phyloP scores from a whole-genome alignment of 768 basidiomycete genomes.

The Trichaptum fuscoviolaceum region DNA sequence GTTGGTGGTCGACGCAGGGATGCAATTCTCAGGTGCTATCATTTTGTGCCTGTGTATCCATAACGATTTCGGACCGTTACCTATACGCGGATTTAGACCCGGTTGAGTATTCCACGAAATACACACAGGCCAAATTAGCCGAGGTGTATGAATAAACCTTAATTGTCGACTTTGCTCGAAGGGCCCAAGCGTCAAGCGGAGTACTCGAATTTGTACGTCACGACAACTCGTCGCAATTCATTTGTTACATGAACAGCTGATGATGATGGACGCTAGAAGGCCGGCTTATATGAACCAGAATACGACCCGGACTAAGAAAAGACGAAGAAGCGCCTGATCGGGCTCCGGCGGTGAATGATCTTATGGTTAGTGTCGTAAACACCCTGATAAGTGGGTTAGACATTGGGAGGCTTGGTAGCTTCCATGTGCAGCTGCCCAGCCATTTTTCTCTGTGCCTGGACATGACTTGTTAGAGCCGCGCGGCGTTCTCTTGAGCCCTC shows the following conservation, averaged over 20 bases:
- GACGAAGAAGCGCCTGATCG: neutral
- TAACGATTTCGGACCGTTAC: neutral
- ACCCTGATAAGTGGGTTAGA: neutral
- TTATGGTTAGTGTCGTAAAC: neutral
- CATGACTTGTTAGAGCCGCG: neutral
- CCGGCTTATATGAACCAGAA: neutral
- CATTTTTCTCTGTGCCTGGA: neutral
- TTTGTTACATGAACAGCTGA: conserved; percentile 1
- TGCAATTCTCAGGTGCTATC: neutral
- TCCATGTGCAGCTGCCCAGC: neutral
- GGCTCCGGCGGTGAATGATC: neutral
- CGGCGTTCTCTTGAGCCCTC: neutral
- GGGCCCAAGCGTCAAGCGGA: neutral
- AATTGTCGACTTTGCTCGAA: neutral
- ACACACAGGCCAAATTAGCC: neutral
- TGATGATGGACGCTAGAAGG: neutral
- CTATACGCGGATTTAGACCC: neutral
- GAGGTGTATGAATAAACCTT: neutral
- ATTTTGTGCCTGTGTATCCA: neutral
- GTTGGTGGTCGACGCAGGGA: neutral
- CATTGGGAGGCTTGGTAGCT: neutral
- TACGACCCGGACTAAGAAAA: neutral
- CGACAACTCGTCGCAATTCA: neutral
- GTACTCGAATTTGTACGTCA: neutral
- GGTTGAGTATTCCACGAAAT: neutral